phyloP scores from a whole-genome alignment of 2,329 filamentous ascomycete species.

The Hymenoscyphus scutula region DNA sequence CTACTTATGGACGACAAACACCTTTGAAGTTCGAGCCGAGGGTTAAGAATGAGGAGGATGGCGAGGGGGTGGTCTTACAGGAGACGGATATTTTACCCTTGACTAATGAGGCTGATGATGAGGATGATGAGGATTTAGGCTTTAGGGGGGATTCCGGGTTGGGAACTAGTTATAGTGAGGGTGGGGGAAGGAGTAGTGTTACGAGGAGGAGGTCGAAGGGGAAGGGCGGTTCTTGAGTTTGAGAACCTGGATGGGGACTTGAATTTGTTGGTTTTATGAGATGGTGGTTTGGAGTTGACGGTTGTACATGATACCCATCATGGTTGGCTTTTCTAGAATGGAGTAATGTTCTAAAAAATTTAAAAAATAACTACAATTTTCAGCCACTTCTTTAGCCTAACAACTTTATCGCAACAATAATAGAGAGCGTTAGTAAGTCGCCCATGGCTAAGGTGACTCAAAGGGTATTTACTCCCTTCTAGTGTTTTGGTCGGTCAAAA shows the following conservation, averaged over 20 bases:
- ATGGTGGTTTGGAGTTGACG: slow-evolving; percentile 1
- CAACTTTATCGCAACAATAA: too few relatives aligned
- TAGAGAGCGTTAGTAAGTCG: too few relatives aligned
- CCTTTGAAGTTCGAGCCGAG: slow-evolving; percentile 41
- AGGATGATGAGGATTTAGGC: slow-evolving; percentile 46
- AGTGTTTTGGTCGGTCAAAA: too few relatives aligned
- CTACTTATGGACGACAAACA: slow-evolving; percentile 43
- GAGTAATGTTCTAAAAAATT: neutral
- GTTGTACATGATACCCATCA: slow-evolving; percentile 7
- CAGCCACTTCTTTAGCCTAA: neutral
- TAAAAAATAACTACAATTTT: too few relatives aligned
- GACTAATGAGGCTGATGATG: slow-evolving; percentile 48
- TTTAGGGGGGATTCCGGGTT: slow-evolving; percentile 46
- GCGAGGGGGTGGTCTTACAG: slow-evolving; percentile 25
- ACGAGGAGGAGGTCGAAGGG: slow-evolving; percentile 31
- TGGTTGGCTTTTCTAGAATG: neutral
- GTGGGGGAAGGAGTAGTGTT: slow-evolving; percentile 28
- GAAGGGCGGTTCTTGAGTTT: neutral
- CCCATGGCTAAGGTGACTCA: too few relatives aligned
- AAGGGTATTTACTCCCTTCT: too few relatives aligned
- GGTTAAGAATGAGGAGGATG: slow-evolving; percentile 32
- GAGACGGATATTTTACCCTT: slow-evolving; percentile 31
- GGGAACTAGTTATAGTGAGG: slow-evolving; percentile 53
- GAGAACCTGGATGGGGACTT: neutral
- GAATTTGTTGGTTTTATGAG: neutral